Base-by-base conservation (phyloP, 2,329 filamentous ascomycete species). In the Ceratocystiopsis brevicomis region DNA sequence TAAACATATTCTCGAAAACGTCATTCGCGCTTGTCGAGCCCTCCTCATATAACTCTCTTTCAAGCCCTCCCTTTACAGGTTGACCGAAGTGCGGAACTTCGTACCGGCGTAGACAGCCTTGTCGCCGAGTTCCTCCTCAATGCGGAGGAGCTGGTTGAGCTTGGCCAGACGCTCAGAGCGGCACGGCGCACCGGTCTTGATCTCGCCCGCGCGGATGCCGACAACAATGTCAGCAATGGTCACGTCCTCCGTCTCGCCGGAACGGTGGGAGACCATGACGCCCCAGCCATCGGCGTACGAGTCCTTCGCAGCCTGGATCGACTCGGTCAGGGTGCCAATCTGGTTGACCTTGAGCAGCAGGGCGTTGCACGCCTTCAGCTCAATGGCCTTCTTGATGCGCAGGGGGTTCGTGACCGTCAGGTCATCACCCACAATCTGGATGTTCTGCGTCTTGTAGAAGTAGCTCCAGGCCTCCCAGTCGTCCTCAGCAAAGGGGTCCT, bases 401-500 rank as follows among this genome's bases (percentile, higher is more conserved):
- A 83, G 69, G 51, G 90, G 90, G 79, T 98, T 98, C 67, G 90
- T 98, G 66, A 98, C 90, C 53, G 90, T 96, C 75, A 98, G 68
- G 62, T 98, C 90, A 61, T 98, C 90, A 71, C 80, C 90, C 54
- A 98, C 90, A 61, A 98, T 86, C 76, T 98, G 90, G 73, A 92
- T 87, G 67, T 95, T 79, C 61, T 85, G 86, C 57, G 84, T 90
- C 82, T 95, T 95, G 81, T 81, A 94, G 81, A 96, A 98, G 80
- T 96, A 94, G 78, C 84, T 93, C 90, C 90, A 98, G 50, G 90
- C 90, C 77, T 96, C 88, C 90, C 90, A 98, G 74, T 98, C 90
- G 59, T 96, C 90, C 77, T 98, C 90, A 52, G 85, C 88, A 68
- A 98, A 98, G 61, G 90, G 90, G 64, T 98, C 90, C 72, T 98